Base-by-base conservation (phyloP, 2,329 filamentous ascomycete species). In the Penicillium expansum region DNA sequence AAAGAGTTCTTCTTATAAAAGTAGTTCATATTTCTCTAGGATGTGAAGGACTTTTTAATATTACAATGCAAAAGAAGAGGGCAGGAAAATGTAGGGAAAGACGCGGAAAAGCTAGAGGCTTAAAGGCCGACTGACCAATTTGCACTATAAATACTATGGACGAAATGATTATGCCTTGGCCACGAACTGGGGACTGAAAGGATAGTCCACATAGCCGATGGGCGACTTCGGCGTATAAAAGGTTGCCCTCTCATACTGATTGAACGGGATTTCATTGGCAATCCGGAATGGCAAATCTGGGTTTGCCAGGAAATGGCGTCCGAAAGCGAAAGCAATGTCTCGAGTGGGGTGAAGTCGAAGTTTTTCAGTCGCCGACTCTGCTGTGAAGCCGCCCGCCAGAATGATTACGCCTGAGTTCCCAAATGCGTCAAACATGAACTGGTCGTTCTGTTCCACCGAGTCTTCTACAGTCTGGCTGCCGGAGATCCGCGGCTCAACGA, bases 401-500 rank as follows among this genome's bases (percentile, higher is more conserved):
- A 37, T 37, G 16, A 37, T 37, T 2, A 8, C 35, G 8, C 35
- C 16, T n/a, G 35, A 37, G 18, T 18, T 18, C 3, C 35, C 35
- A 37, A 37, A 37, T 18, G 35, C 35, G 16, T 37, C 35, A 37
- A 37, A 37, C 3, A 37, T 18, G 35, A 37, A 37, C 35, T 18
- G 35, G 16, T 37, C 35, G 35, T 37, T 8, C 8, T 37, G 16
- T n/a, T 37, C 35, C 16, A 37, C 35, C 18, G 35, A n/a, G 18
- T 37, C 16, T 7, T 37, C 35, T 9, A 37, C 35, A 6, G 35
- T 37, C 10, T 37, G 16, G 16, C 35, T 9, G 10, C 41, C 41
- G 9, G 39, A 35, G 9, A 85, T 72, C 0, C 84, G 79, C 0
- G 83, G 79, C 63, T 88, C 84, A 7, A 88, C 72, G 0, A 87